Percentiles rank a stretch among this genome's conserved stretches.
Conservation (phyloP, 257 asterid species). For the Solanum appendiculatum region DNA sequence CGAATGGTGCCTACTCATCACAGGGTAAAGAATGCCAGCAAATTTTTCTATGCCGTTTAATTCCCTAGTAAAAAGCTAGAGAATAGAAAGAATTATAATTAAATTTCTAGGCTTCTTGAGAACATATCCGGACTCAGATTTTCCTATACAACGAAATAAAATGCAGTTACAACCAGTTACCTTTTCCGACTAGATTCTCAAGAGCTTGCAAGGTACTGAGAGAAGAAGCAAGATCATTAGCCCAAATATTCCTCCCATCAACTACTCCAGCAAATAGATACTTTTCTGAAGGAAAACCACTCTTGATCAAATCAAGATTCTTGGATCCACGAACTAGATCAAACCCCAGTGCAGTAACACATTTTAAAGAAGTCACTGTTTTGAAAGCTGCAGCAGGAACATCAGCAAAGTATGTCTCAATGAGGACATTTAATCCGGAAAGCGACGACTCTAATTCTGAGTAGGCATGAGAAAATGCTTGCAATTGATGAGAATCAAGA, state of each 20-base stretch:
- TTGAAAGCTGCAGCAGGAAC: constrained; percentile 42
- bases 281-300: constrained; percentile 77
- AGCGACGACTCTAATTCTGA: constrained; percentile 28
- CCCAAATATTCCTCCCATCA: constrained; percentile 99
- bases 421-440: constrained; percentile 34
- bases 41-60: not conserved
- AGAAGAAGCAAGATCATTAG: constrained; percentile 77
- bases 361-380: constrained; percentile 32
- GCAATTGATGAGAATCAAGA: constrained; percentile 33
- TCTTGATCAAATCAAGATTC: constrained; percentile 72
- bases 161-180: constrained; percentile 13
- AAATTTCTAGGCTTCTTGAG: not conserved
- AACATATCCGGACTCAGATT: not conserved
- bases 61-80: not conserved
- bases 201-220: constrained; percentile 51
- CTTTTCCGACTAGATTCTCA: constrained; percentile 84
- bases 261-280: constrained; percentile 92
- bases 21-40: not conserved
- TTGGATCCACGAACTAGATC: constrained; percentile 64
- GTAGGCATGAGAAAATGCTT: constrained; percentile 31
- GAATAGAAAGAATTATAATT: not conserved
- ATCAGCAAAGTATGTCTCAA: constrained; percentile 49
- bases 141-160: not conserved
- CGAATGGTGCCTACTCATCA: not conserved
- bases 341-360: constrained; percentile 42